Conservation (phyloP, 139 green algal genomes). For the Volvox reticuliferus region DNA sequence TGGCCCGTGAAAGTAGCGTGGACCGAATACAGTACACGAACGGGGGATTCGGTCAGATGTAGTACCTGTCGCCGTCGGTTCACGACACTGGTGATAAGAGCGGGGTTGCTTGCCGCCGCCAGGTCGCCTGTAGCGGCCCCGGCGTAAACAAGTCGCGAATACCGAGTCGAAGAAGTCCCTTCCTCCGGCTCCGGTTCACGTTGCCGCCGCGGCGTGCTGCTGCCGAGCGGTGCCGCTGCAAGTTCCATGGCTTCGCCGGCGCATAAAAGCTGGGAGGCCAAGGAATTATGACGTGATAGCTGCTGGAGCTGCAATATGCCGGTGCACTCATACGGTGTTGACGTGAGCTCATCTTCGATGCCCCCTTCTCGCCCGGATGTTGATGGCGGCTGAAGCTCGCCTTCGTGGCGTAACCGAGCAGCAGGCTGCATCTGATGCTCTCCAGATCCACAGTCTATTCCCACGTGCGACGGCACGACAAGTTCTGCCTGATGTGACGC, state of each 20-base stretch:
- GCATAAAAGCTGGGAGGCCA: background rate
- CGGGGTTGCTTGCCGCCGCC: background rate
- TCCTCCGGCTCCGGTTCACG: too few relatives aligned
- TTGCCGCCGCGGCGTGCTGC: background rate
- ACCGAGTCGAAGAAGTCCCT: too few relatives aligned
- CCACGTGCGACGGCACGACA: too few relatives aligned
- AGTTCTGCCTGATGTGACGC: too few relatives aligned
- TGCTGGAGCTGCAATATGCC: background rate
- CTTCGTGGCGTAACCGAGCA: too few relatives aligned
- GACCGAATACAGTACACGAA: slow-evolving; percentile 14
- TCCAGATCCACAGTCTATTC: too few relatives aligned
- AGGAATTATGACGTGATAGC: background rate
- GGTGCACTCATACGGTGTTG: background rate
- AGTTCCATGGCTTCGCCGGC: background rate
- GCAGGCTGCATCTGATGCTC: too few relatives aligned
- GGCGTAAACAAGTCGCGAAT: too few relatives aligned
- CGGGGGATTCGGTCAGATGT: slow-evolving; percentile 9
- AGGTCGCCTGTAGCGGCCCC: background rate
- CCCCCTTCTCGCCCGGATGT: too few relatives aligned
- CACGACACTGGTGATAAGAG: background rate
- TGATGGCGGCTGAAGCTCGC: too few relatives aligned
- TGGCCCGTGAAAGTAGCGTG: background rate
- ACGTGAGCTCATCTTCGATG: too few relatives aligned
- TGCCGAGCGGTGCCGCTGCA: background rate
- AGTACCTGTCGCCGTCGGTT: background rate